Percentiles rank a stretch among this genome's conserved stretches.
Evolutionary conservation across 352 stramenopile genomes (phyloP).

Genomic region (Elongisporangium prolatum): DNA sequence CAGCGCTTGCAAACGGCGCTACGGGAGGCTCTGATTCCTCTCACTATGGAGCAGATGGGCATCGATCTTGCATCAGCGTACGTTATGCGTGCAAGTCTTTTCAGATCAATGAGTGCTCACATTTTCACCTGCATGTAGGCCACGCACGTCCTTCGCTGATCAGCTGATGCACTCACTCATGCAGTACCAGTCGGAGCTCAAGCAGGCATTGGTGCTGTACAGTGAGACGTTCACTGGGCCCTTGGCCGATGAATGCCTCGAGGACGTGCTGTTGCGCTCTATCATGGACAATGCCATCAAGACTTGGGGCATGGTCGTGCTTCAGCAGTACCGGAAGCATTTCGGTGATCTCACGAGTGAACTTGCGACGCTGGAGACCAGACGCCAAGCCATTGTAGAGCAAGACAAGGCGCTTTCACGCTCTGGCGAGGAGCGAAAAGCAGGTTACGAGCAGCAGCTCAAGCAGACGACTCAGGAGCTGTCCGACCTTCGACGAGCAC

Average conservation of each 20-base stretch:
- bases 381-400: neutral
- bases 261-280: slow-evolving; percentile 25
- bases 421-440: slow-evolving; percentile 45
- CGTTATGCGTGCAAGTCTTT: neutral
- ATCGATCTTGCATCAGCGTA: slow-evolving; percentile 22
- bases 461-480: slow-evolving; percentile 44
- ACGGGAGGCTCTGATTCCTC: slow-evolving; percentile 25
- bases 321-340: slow-evolving; percentile 47
- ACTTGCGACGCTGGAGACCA: neutral
- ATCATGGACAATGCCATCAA: slow-evolving; percentile 36
- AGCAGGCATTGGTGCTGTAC: slow-evolving; percentile 35
- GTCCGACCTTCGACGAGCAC: slow-evolving; percentile 32
- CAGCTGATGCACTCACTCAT: slow-evolving; percentile 39
- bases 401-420: slow-evolving; percentile 21
- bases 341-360: slow-evolving; percentile 13
- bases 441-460: slow-evolving; percentile 36
- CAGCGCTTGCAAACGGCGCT: slow-evolving; percentile 9
- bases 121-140: slow-evolving; percentile 4
- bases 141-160: slow-evolving; percentile 48
- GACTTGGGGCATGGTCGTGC: slow-evolving; percentile 36
- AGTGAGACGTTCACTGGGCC: slow-evolving; percentile 19
- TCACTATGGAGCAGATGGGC: slow-evolving; percentile 31
- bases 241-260: slow-evolving; percentile 19
- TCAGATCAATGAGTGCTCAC: neutral
- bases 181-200: slow-evolving; percentile 57